Conservation (phyloP, 371 early-diverging fungal genomes). For the Mucor velutinosus region DNA sequence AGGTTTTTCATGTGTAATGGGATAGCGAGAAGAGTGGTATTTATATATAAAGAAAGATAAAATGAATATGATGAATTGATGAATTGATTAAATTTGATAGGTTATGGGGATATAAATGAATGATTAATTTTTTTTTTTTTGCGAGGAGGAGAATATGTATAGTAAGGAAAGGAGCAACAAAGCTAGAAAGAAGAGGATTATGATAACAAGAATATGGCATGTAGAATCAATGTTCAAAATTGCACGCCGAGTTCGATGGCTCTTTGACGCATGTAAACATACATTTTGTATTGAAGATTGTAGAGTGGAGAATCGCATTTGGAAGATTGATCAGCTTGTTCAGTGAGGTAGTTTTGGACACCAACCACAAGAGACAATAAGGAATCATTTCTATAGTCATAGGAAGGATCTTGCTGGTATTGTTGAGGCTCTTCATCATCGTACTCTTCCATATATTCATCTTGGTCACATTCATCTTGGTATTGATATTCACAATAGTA, state of each 20-base stretch:
- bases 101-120: not conserved
- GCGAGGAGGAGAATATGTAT: not conserved
- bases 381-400: slow-evolving; percentile 19
- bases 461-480: not conserved
- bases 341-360: slow-evolving; percentile 33
- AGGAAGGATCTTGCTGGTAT: not conserved
- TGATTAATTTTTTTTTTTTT: slow-evolving; percentile 2
- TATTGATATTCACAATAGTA: slow-evolving; percentile 5
- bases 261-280: slow-evolving; percentile 44
- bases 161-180: not conserved
- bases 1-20: not conserved
- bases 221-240: not conserved
- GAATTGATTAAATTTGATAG: not conserved
- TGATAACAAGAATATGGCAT: not conserved
- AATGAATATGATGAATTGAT: not conserved
- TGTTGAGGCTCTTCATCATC: slow-evolving; percentile 14
- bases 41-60: not conserved
- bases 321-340: slow-evolving; percentile 9
- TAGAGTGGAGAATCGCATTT: slow-evolving; percentile 37
- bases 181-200: not conserved
- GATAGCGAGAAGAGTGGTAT: not conserved
- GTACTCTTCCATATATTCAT: not conserved
- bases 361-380: slow-evolving; percentile 28
- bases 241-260: slow-evolving; percentile 38
- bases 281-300: slow-evolving; percentile 48